Base-by-base conservation (phyloP, 495 filamentous ascomycete genomes). In the Penicillium dipodomyicola region DNA sequence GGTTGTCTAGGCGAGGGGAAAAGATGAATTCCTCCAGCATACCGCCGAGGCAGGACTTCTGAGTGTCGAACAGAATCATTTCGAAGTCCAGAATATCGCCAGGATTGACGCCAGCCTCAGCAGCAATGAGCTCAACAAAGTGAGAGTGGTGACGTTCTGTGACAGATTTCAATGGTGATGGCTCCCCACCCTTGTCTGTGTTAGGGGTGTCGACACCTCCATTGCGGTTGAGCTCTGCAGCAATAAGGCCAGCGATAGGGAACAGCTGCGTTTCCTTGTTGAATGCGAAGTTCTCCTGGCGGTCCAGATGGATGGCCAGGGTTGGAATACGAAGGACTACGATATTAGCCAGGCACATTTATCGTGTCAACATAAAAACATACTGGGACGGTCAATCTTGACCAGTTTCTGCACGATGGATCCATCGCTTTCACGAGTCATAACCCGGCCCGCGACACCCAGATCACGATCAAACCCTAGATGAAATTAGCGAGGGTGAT, bases 251-350 rank as follows among this genome's bases (percentile, higher is more conserved):
- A 5, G 88, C 86, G 63, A 99, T 97, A 5, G 94, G 94, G 62
- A 95, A 91, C 40, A 99, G 73, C 68, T 99, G 94, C 15, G 87
- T 89, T 76, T 99, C 94, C 76, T 96, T 96, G 78, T 97, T 97
- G 70, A 96, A 96, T 25, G 86, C 72, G 63, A 98, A 98, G 53
- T 76, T 86, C 50, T 90, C 82, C 61, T 89, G 85, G 17, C 92
- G 86, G 54, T 96, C 89, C 43, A 99, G 78, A 73, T 99, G 94
- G 61, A 97, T 93, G 30, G 94, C 94, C 64, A 99, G 79, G 2
- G 89, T 92, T 1, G 94, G 92, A 51, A 97, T 92, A 17, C 94
- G 81, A 52, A 97, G 80, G 58, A 99, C 81, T 84, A 43, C 4
- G 23, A n/a, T 4, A 30, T 49, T 47, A 59, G 61, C 50, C 29